phyloP scores from a whole-genome alignment of 805 yeast genomes.

The Scheffersomyces amazonensis region DNA sequence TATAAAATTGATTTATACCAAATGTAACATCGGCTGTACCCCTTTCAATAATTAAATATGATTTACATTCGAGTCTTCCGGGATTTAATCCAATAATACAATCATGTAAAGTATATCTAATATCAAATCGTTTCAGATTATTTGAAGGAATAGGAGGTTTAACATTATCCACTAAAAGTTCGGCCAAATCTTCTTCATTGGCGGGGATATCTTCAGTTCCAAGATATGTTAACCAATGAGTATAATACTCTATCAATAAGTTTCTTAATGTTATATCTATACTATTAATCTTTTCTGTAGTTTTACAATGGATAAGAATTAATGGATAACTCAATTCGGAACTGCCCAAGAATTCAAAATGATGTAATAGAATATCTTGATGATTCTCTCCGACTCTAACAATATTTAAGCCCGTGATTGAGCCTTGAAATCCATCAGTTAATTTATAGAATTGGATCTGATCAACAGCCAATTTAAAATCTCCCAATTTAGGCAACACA shows the following conservation, averaged over 20 bases:
- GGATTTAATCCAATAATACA: slow-evolving; percentile 66
- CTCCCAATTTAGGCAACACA: slow-evolving; percentile 24
- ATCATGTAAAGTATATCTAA: slow-evolving; percentile 42
- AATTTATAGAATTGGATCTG: slow-evolving; percentile 16
- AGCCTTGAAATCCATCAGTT: slow-evolving; percentile 21
- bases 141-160: slow-evolving; percentile 7
- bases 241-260: slow-evolving; percentile 52
- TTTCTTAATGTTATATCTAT: slow-evolving; percentile 47
- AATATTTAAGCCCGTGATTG: slow-evolving; percentile 13
- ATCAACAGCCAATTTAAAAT: slow-evolving; percentile 11
- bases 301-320: slow-evolving; percentile 17
- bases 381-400: slow-evolving; percentile 11
- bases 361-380: slow-evolving; percentile 17
- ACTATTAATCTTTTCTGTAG: slow-evolving; percentile 25
- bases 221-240: slow-evolving; percentile 53
- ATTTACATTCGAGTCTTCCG: slow-evolving; percentile 52
- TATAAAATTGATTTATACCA: slow-evolving; percentile 24
- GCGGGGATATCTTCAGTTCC: slow-evolving; percentile 7
- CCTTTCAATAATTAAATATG: slow-evolving; percentile 47
- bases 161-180: slow-evolving; percentile 2
- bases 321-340: slow-evolving; percentile 16
- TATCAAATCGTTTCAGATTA: slow-evolving; percentile 17
- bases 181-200: slow-evolving; percentile 11
- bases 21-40: slow-evolving; percentile 52
- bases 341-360: slow-evolving; percentile 13